phyloP scores from a whole-genome alignment of 129 eudicot genomes.

The Arctium lappa region DNA sequence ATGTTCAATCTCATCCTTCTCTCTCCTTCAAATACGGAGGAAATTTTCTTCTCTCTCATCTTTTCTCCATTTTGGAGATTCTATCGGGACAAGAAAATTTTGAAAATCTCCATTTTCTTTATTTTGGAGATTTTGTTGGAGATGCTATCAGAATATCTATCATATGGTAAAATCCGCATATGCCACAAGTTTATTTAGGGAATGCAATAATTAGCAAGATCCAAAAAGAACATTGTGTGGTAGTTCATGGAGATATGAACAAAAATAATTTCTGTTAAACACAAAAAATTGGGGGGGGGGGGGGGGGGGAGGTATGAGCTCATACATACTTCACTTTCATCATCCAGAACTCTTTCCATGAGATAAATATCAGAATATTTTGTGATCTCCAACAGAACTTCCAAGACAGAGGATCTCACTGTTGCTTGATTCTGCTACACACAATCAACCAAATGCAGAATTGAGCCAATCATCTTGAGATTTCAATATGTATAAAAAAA shows the following conservation, averaged over 20 bases:
- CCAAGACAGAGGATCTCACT: slow-evolving; percentile 74
- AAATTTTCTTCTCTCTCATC: neutral
- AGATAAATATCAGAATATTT: slow-evolving; percentile 88
- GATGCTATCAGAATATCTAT: neutral
- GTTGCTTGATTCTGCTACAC: slow-evolving; percentile 71
- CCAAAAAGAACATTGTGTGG: neutral
- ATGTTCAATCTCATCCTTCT: neutral
- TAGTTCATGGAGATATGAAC: neutral
- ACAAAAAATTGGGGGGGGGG: neutral
- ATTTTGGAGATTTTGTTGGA: neutral
- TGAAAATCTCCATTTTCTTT: neutral
- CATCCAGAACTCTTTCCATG: slow-evolving; percentile 91
- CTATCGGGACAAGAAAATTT: neutral
- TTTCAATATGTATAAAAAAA: neutral
- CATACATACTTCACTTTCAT: slow-evolving; percentile 74
- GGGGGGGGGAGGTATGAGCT: neutral
- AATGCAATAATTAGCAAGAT: neutral
- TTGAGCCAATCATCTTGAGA: neutral
- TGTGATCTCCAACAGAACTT: slow-evolving; percentile 77
- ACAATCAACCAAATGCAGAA: slow-evolving; percentile 3
- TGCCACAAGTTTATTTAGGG: neutral
- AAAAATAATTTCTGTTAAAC: neutral
- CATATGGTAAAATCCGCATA: neutral
- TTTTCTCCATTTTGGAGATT: neutral
- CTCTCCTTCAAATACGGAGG: neutral